Conservation (phyloP, 2,329 filamentous ascomycete genomes). For the Microcera coccophila region DNA sequence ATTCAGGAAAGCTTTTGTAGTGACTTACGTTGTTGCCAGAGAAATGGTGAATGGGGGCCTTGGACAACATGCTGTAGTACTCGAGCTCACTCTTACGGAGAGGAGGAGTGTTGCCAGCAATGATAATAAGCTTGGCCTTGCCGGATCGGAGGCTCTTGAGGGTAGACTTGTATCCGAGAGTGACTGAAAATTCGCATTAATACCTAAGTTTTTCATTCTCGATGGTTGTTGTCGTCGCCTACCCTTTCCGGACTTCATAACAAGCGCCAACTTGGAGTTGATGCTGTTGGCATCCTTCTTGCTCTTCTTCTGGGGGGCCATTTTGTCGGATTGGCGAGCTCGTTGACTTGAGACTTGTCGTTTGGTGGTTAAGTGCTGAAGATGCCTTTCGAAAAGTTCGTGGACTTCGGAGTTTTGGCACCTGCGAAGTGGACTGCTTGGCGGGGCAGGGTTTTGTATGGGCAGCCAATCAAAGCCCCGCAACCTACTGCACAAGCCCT, state of each 20-base stretch:
- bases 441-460: constrained; percentile 21
- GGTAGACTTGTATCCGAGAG: constrained; percentile 41
- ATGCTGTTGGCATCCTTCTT: constrained; percentile 80
- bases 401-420: constrained; percentile 23
- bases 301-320: constrained; percentile 69
- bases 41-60: constrained; percentile 97
- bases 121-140: constrained; percentile 98
- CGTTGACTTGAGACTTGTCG: constrained; percentile 30
- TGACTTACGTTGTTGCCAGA: constrained; percentile 94
- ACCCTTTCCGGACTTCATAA: constrained; percentile 71
- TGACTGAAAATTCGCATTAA: constrained; percentile 31
- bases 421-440: constrained; percentile 5
- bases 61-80: constrained; percentile 89
- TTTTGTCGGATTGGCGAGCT: constrained; percentile 51
- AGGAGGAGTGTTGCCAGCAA: constrained; percentile 89
- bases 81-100: constrained; percentile 97
- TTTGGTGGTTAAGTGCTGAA: constrained; percentile 32
- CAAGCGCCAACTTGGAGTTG: constrained; percentile 58
- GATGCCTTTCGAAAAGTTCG: constrained; percentile 23
- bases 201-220: not conserved
- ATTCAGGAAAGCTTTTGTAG: constrained; percentile 23
- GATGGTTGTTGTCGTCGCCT: constrained; percentile 38
- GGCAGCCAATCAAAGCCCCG: constrained; percentile 25
- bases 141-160: constrained; percentile 88
- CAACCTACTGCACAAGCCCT: constrained; percentile 29